Evolutionary conservation across 2,329 filamentous ascomycete genomes (phyloP), one percentile per base, ranked within the genome.

Genomic region (Phialemoniopsis sp.): DNA sequence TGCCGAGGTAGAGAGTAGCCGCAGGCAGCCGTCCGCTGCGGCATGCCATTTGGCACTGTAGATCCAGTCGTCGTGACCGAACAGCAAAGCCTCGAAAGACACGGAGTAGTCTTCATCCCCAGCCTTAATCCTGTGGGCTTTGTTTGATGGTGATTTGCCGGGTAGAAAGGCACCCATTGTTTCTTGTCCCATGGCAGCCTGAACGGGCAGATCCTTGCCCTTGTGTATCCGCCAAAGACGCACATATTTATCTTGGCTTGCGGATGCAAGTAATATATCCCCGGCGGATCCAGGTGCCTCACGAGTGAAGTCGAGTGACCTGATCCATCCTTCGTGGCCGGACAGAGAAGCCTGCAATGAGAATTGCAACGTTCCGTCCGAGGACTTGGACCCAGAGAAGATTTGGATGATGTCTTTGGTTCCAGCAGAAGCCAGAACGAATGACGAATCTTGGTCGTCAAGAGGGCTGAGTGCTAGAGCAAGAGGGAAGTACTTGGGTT

Each of bases 51-150:
- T 72, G 3, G 87, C 83, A 40, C 87, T 94, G 62, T 95, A 97
- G 41, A 98, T 91, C 93, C 93, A 98, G 55, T 98, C 93, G 57
- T 98, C 93, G 56, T 98, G 93, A 8, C 93, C 93, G 3, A 98
- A 77, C 6, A 98, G 75, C 3, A 98, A 70, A 2, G 93, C 93
- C 60, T 98, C 93, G 50, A 98, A 97, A 0, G 89, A 95, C 40
- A 95, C 73, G 7, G 85, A 87, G 60, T 87, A 91, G 48, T 84
- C 82, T 4, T 68, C 70, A 1, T 64, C 70, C 1, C 65, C 68
- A 3, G 78, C 72, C 32, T 77, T 75, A 42, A 98, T 80, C 39
- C 78, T 77, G 58, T 97, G 86, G 1, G 87, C 85, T 63, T 96
- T 97, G 62, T 96, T 97, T 0, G 89, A 88, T 0, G 95, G 72